These are phyloP conservation scores for Paspalum notatum DNA, from an alignment of 176 grass and related monocot species.

Conservation along the genomic window DNA sequence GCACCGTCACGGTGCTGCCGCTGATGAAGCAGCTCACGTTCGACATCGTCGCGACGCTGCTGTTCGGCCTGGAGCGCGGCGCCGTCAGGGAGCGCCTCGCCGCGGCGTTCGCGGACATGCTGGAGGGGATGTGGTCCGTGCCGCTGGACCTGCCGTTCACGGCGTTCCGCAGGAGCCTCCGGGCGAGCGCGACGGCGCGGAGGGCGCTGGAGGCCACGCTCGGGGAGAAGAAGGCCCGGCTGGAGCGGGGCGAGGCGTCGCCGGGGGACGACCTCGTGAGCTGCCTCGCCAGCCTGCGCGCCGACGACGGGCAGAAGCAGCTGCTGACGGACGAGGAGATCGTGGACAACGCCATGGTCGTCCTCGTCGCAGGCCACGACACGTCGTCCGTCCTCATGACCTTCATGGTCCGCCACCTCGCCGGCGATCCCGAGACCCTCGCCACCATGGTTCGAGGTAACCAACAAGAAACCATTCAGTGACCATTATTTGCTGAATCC, in stretches of 20 bases:
- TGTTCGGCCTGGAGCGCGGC: conserved; percentile 48
- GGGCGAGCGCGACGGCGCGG: conserved; percentile 35
- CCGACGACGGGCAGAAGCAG: neutral
- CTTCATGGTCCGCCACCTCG: conserved; percentile 64
- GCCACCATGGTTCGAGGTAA: conserved; percentile 40
- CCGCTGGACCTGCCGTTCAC: conserved; percentile 61
- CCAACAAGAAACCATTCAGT: neutral
- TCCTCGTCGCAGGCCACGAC: conserved; percentile 46
- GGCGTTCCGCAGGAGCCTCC: conserved; percentile 45
- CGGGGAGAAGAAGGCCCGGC: conserved; percentile 34
- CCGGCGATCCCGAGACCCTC: conserved; percentile 32
- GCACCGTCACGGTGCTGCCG: conserved; percentile 43
- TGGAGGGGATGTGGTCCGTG: conserved; percentile 53
- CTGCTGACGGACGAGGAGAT: conserved; percentile 62
- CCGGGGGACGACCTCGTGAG: conserved; percentile 42
- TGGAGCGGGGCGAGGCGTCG: conserved; percentile 24
- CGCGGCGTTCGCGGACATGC: conserved; percentile 40
- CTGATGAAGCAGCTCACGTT: conserved; percentile 61
- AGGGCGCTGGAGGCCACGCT: conserved; percentile 22
- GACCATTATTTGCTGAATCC: too few relatives aligned
- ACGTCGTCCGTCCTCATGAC: conserved; percentile 54
- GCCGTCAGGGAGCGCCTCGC: conserved; percentile 33
- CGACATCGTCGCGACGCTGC: conserved; percentile 50
- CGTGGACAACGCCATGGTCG: conserved; percentile 51
- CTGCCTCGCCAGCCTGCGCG: conserved; percentile 35